Percentiles rank a stretch among this genome's conserved stretches.
Conservation (phyloP, 495 filamentous ascomycete species). For the Aspergillus panamensis region DNA sequence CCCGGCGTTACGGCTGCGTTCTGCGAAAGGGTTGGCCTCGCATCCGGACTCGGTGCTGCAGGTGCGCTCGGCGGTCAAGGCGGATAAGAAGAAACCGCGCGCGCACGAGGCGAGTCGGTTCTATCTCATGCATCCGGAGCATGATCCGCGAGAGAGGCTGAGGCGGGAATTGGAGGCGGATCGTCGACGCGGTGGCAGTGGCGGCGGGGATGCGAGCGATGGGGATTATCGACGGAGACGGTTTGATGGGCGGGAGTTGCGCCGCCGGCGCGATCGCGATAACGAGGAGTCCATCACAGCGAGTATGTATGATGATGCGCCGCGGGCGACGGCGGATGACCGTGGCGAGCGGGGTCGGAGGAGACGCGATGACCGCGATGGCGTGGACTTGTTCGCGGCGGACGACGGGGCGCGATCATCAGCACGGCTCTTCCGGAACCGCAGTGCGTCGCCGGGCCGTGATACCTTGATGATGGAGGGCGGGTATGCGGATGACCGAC, state of each 20-base stretch:
- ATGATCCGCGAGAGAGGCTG: slow-evolving; percentile 74
- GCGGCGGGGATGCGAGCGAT: slow-evolving; percentile 49
- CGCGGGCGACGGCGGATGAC: slow-evolving; percentile 27
- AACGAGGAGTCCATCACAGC: slow-evolving; percentile 58
- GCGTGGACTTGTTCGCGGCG: slow-evolving; percentile 54
- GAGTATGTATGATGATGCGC: slow-evolving; percentile 72
- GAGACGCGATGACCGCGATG: slow-evolving; percentile 9
- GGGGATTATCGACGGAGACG: slow-evolving; percentile 56
- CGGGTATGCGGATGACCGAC: slow-evolving; percentile 42
- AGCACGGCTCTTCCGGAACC: slow-evolving; percentile 51
- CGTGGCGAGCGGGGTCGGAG: slow-evolving; percentile 27
- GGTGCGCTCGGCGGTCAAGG: slow-evolving; percentile 67
- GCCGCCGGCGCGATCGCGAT: slow-evolving; percentile 50
- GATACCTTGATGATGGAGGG: slow-evolving; percentile 60
- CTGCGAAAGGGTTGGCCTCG: slow-evolving; percentile 59
- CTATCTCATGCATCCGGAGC: slow-evolving; percentile 85
- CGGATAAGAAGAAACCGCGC: slow-evolving; percentile 73
- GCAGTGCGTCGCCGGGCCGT: slow-evolving; percentile 68
- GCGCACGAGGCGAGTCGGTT: slow-evolving; percentile 80
- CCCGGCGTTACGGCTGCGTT: slow-evolving; percentile 49
- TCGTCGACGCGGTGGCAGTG: slow-evolving; percentile 52
- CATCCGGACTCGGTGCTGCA: slow-evolving; percentile 68
- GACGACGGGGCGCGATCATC: slow-evolving; percentile 31
- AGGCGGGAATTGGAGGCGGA: slow-evolving; percentile 43
- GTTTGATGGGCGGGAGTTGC: slow-evolving; percentile 55